These are phyloP conservation scores for Prunus yedoensis DNA, from an alignment of 331 rosid genomes.

Conservation along the genomic window DNA sequence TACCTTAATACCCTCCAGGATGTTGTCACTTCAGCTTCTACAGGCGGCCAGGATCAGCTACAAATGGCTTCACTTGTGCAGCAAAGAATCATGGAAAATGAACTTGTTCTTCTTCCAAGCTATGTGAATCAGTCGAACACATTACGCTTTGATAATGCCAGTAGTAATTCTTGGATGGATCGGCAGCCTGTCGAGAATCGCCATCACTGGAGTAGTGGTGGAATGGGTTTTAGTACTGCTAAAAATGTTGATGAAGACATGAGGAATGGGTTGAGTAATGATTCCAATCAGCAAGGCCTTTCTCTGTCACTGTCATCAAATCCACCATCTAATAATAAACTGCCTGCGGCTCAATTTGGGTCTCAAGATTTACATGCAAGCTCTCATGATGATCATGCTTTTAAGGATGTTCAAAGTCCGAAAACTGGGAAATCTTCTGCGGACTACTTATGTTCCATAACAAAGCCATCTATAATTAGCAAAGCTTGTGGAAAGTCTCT, in stretches of 20 bases:
- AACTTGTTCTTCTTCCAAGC: conserved; percentile 43
- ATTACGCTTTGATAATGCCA: conserved; percentile 26
- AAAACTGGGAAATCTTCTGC: conserved; percentile 27
- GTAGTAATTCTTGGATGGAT: conserved; percentile 40
- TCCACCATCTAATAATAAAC: conserved; percentile 47
- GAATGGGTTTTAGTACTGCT: neutral
- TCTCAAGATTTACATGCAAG: conserved; percentile 31
- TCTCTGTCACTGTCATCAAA: conserved; percentile 83
- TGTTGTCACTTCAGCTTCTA: conserved; percentile 56
- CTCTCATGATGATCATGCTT: neutral
- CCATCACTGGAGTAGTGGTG: conserved; percentile 18
- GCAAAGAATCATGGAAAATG: conserved; percentile 30
- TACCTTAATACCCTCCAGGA: conserved; percentile 62
- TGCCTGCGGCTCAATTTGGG: conserved; percentile 31
- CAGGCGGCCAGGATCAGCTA: conserved; percentile 27
- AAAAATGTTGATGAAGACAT: conserved; percentile 22
- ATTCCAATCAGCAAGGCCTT: conserved; percentile 65
- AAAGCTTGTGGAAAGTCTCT: conserved; percentile 54
- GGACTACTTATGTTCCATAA: conserved; percentile 17
- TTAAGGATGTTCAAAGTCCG: conserved; percentile 22
- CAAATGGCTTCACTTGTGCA: conserved; percentile 36
- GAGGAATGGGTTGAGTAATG: conserved; percentile 33
- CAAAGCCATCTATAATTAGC: conserved; percentile 43
- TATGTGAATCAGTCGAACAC: conserved; percentile 40
- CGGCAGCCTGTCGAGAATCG: conserved; percentile 24